Percentiles rank a stretch among this genome's conserved stretches.
Conservation (phyloP, 129 eudicot genomes). For the Chrysanthemum seticuspe region DNA sequence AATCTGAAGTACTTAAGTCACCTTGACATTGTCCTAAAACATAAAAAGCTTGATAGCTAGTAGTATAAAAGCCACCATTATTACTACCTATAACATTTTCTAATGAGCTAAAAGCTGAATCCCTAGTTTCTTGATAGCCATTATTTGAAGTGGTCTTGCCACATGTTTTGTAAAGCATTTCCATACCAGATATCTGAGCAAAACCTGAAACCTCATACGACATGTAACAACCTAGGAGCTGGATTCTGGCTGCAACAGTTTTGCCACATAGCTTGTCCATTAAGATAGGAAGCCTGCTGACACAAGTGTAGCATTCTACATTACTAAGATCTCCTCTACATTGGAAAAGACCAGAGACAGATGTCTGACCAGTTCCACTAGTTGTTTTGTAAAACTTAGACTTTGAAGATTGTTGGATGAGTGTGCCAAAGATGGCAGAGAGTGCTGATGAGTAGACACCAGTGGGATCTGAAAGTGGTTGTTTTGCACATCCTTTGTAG, state of each 20-base stretch:
- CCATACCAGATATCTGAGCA: slow-evolving; percentile 78
- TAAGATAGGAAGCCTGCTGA: slow-evolving; percentile 62
- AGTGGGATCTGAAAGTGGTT: slow-evolving; percentile 71
- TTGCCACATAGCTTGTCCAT: slow-evolving; percentile 82
- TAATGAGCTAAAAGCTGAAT: slow-evolving; percentile 55
- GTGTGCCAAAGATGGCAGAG: slow-evolving; percentile 67
- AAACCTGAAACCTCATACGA: slow-evolving; percentile 76
- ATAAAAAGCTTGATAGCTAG: slow-evolving; percentile 54
- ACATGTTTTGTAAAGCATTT: slow-evolving; percentile 73
- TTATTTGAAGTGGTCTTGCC: slow-evolving; percentile 39
- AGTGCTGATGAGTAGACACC: slow-evolving; percentile 74
- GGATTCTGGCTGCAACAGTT: slow-evolving; percentile 77
- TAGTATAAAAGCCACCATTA: slow-evolving; percentile 60
- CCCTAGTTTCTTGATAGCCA: slow-evolving; percentile 62
- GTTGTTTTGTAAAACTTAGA: slow-evolving; percentile 70
- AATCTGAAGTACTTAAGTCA: slow-evolving; percentile 74
- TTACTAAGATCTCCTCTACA: slow-evolving; percentile 81
- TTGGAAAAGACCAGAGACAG: slow-evolving; percentile 76
- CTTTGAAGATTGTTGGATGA: slow-evolving; percentile 74
- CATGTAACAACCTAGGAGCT: slow-evolving; percentile 82
- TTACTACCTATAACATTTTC: slow-evolving; percentile 46
- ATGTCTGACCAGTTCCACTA: slow-evolving; percentile 51
- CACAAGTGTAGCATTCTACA: slow-evolving; percentile 74
- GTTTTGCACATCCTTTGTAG: slow-evolving; percentile 88
- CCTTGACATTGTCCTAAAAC: slow-evolving; percentile 92